A percentile compares a stretch with the other conserved stretches of the same genome.
phyloP scores from a whole-genome alignment of 352 stramenopile species.

The Globisporangium carolinianum region DNA sequence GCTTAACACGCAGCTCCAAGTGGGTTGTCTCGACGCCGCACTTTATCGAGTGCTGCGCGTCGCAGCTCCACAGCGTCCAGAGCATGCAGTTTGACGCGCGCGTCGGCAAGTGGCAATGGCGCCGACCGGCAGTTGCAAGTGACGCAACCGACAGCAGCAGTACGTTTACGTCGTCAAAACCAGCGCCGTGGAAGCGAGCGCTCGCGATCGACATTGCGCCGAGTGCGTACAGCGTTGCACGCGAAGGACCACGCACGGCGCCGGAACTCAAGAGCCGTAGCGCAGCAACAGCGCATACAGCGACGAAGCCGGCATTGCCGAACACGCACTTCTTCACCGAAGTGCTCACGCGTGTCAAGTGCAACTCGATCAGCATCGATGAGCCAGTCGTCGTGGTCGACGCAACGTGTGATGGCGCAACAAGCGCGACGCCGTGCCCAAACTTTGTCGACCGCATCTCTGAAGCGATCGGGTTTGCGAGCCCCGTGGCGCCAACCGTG shows the following conservation, averaged over 20 bases:
- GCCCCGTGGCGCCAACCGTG: constrained; percentile 5
- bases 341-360: constrained; percentile 21
- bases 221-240: not conserved
- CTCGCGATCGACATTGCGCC: constrained; percentile 5
- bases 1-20: not conserved
- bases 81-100: constrained; percentile 20
- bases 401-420: not conserved
- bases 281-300: not conserved
- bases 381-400: constrained; percentile 5
- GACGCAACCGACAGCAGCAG: not conserved
- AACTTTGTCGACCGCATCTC: constrained; percentile 5
- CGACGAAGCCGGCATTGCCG: not conserved
- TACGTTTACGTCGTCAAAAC: not conserved
- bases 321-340: constrained; percentile 27
- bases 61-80: constrained; percentile 28
- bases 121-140: not conserved
- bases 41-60: constrained; percentile 33
- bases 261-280: constrained; percentile 4
- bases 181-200: not conserved
- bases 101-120: constrained; percentile 23
- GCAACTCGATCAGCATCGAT: constrained; percentile 15
- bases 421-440: constrained; percentile 1
- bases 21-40: constrained; percentile 29
- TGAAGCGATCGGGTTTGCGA: constrained; percentile 7
- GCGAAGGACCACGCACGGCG: constrained; percentile 5